phyloP scores from a whole-genome alignment of 352 stramenopile genomes.

The Phytophthora pseudosyringae region DNA sequence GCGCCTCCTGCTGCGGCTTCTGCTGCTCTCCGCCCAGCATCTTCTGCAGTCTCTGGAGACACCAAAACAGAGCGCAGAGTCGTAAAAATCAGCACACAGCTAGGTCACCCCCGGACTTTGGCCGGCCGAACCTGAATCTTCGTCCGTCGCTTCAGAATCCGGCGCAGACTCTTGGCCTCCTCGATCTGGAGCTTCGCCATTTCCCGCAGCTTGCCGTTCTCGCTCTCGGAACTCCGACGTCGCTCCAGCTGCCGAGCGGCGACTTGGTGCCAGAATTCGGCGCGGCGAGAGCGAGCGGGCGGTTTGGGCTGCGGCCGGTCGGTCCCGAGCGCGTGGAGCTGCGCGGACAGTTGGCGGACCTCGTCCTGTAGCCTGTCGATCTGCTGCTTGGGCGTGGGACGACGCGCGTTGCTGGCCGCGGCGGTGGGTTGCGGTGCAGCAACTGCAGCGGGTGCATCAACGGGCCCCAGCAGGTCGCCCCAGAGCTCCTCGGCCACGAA shows the following conservation, averaged over 20 bases:
- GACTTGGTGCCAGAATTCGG: conserved; percentile 2
- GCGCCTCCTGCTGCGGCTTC: not conserved
- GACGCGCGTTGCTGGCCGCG: not conserved
- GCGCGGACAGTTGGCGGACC: not conserved
- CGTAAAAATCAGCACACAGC: not conserved
- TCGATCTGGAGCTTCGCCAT: conserved; percentile 15
- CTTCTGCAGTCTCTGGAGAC: not conserved
- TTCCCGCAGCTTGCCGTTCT: conserved; percentile 14
- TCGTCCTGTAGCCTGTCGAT: not conserved
- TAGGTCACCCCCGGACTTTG: not conserved
- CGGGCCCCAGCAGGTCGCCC: not conserved
- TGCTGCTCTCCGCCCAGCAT: not conserved
- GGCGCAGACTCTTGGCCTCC: conserved; percentile 10
- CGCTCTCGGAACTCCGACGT: conserved; percentile 8
- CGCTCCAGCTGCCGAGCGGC: conserved; percentile 1
- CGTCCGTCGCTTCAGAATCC: conserved; percentile 11
- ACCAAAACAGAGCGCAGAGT: not conserved
- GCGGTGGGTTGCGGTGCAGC: not conserved
- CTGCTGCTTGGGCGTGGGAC: not conserved
- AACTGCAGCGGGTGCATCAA: not conserved
- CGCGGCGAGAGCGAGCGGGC: not conserved
- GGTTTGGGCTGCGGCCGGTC: not conserved
- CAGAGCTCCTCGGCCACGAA: conserved; percentile 3
- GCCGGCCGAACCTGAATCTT: conserved; percentile 6
- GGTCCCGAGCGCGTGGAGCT: not conserved